Evolutionary conservation across 2,329 filamentous ascomycete species (phyloP).

Genomic region (Volutella citrinella): DNA sequence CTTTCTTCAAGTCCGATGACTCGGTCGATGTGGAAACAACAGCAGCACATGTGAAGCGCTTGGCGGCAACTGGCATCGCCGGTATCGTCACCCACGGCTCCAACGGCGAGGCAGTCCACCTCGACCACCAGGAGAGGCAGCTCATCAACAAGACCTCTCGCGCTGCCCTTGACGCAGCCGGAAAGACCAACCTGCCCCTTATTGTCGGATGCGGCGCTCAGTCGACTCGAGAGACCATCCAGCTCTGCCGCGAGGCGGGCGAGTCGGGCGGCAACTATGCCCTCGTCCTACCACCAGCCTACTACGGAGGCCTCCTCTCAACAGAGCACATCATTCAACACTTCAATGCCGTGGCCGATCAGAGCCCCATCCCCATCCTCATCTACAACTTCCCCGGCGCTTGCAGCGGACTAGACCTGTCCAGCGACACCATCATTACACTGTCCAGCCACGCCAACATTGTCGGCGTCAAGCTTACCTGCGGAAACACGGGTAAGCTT

Average conservation of each 20-base stretch:
- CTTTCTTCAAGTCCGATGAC: conserved; percentile 57
- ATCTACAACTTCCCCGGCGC: conserved; percentile 64
- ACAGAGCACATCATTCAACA: conserved; percentile 56
- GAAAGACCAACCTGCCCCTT: conserved; percentile 54
- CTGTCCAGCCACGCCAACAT: conserved; percentile 55
- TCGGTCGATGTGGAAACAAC: conserved; percentile 53
- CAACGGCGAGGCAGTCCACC: conserved; percentile 71
- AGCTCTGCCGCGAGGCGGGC: conserved; percentile 62
- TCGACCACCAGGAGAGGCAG: conserved; percentile 63
- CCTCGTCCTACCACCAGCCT: conserved; percentile 66
- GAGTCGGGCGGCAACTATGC: conserved; percentile 64
- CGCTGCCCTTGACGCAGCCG: conserved; percentile 55
- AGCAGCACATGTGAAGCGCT: conserved; percentile 51
- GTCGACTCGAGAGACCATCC: conserved; percentile 64
- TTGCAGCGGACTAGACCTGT: conserved; percentile 54
- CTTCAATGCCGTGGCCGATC: conserved; percentile 60
- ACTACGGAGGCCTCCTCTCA: conserved; percentile 61
- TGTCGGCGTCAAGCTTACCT: conserved; percentile 61
- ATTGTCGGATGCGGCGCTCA: conserved; percentile 69
- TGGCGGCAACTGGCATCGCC: conserved; percentile 61
- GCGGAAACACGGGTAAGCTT: conserved; percentile 62
- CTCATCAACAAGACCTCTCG: conserved; percentile 60
- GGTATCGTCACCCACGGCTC: conserved; percentile 69
- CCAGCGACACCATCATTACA: conserved; percentile 53
- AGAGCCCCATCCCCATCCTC: conserved; percentile 55